Evolutionary conservation across 495 filamentous ascomycete genomes (phyloP), one percentile per base, ranked within the genome.

Genomic region (Penicillium waksmanii): DNA sequence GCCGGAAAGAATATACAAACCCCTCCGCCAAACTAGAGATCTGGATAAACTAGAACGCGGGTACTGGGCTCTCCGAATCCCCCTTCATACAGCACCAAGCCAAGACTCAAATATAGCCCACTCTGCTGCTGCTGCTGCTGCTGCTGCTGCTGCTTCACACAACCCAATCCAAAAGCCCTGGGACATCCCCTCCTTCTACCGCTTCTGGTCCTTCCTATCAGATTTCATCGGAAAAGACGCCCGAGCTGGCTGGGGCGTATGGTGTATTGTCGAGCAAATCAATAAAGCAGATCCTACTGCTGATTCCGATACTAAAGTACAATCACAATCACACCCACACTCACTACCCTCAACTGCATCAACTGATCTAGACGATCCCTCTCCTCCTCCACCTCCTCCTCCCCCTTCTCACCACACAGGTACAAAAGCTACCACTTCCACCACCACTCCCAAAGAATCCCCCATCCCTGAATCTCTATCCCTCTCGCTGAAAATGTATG

Each of bases 211-310:
- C 2, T 90, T 84, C 53, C 68, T 93, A 4, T 72, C 68, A 0
- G 79, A 84, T 3, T 87, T 86, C 59, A 64, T 93, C 10, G 74
- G 74, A 2, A 63, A 53, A n/a, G 77, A 77, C 17, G 87, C 82
- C 0, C 64, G 76, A 18, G 87, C 86, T 0, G 90, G 89, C 0
- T 92, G 89, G 88, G 88, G 88, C 0, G 80, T 89, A 1, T 82
- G 80, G 79, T 83, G 79, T 64, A 68, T 79, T 19, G 61, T 77
- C 1, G 72, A 81, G 17, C 25, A 46, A 31, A 31, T 31, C 23
- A 23, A 23, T 23, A 23, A 23, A 23, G 23, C 23, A 31, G 27
- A 31, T 9, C 27, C 3, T 5, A 31, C 8, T 31, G 27, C 8
- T 31, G 3, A 4, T 31, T 31, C 27, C 5, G 25, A 54, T 17